phyloP scores from a whole-genome alignment of 169 alveolate genomes.

The Cryptosporidium tyzzeri region DNA sequence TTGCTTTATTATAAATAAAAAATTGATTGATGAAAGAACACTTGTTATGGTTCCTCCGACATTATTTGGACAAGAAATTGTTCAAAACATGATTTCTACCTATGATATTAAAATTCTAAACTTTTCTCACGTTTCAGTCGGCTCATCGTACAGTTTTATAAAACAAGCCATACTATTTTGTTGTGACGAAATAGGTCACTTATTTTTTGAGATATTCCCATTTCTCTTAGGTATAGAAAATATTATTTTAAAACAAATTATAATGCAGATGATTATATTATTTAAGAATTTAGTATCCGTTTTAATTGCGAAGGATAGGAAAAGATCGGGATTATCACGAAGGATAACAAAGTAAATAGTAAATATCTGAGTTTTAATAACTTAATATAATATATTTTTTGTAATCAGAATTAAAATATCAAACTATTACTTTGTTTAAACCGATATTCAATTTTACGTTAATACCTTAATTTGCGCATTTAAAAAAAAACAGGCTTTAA shows the following conservation, averaged over 20 bases:
- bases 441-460: too few species aligned
- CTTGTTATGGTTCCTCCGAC: background rate
- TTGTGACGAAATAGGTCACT: background rate
- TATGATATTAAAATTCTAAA: background rate
- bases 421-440: background rate
- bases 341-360: background rate
- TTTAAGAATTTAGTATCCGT: background rate
- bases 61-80: background rate
- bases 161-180: background rate
- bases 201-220: background rate
- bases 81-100: background rate
- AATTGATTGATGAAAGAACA: background rate
- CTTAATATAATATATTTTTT: background rate
- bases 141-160: background rate
- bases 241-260: background rate
- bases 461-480: too few species aligned
- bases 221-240: conserved; percentile 10
- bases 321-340: background rate
- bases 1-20: background rate
- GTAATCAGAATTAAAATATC: too few species aligned
- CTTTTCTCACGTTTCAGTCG: background rate
- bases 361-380: background rate
- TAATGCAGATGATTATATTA: conserved; percentile 1
- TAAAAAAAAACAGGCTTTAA: too few species aligned
- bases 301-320: background rate